These are phyloP conservation scores for Neospermospora avenae DNA, from an alignment of 2,329 filamentous ascomycete genomes.

Conservation along the genomic window DNA sequence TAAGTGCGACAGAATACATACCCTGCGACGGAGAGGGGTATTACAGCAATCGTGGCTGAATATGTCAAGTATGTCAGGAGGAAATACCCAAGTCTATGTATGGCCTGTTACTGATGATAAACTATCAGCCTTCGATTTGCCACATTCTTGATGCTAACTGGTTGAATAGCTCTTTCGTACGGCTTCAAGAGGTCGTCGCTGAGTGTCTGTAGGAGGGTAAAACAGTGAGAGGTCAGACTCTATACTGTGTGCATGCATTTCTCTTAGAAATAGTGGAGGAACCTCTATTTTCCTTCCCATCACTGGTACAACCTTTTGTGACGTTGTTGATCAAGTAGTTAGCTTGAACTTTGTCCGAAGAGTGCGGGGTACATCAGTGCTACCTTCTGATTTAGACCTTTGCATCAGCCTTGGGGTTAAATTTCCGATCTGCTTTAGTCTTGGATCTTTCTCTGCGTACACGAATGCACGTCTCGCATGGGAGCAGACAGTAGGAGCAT, in stretches of 20 bases:
- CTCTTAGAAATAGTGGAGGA: neutral
- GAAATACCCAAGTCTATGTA: neutral
- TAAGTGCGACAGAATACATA: too few species aligned
- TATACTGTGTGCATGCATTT: too few species aligned
- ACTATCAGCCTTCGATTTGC: neutral
- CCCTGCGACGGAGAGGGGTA: too few species aligned
- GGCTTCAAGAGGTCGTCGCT: neutral
- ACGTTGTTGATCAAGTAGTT: neutral
- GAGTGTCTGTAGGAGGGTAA: neutral
- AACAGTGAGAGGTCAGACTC: neutral
- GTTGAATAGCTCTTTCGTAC: neutral
- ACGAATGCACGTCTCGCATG: slow-evolving; percentile 15
- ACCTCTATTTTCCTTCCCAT: neutral
- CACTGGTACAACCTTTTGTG: neutral
- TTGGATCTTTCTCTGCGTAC: slow-evolving; percentile 1
- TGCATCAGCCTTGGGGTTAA: neutral
- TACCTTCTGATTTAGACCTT: neutral
- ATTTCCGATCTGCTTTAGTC: neutral
- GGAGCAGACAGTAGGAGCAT: slow-evolving; percentile 7
- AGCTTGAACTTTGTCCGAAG: neutral
- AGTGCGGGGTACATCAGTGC: neutral
- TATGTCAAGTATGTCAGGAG: too few species aligned
- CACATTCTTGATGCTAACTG: neutral
- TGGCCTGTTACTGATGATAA: neutral
- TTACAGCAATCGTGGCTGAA: too few species aligned